Evolutionary conservation across 305 asterid genomes (phyloP), one percentile per base, ranked within the genome.

Genomic region (Rubia occidens): DNA sequence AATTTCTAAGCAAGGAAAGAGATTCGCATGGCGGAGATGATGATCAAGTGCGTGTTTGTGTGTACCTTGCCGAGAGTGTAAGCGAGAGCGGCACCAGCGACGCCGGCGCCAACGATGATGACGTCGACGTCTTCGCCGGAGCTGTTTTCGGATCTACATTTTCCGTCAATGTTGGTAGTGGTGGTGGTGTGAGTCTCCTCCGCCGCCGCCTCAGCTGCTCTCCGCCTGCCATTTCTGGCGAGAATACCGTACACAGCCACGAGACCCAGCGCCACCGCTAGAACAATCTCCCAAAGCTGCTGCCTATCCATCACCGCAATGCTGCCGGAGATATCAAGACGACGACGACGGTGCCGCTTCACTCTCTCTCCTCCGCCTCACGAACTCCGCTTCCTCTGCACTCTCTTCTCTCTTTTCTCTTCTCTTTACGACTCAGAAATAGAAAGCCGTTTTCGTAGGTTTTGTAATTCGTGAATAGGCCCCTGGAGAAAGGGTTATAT

Each of bases 81-180:
- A 63, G 97, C 97, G 40, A 91, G 95, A 60, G 97, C 97, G 29
- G 97, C 95, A 74, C 97, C 97, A 54, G 96, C 97, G 70, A 90
- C 94, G n/a, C 95, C 96, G 51, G 95, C 96, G 18, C 96, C 95
- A 21, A 91, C 96, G 29, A 88, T 80, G 74, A 88, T 82, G 76
- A 88, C 79, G 72, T 88, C 96, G 60, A 32, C 71, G 62, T 76
- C 76, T 18, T 59, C 72, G 17, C 60, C 63, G 9, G 67, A 76
- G 65, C 44, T 80, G 29, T 79, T 77, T 26, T 40, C 69, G 56
- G 90, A 83, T 84, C 86, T 77, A 75, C 78, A 79, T 65, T 82
- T 85, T 43, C 85, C 87, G 58, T 71, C 77, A 44, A 70, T 76
- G 68, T 65, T 67, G 65, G 90, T 84, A 44, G 87, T 78, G 69